These are phyloP conservation scores for Globisporangium cystogenes DNA, from an alignment of 352 stramenopile genomes.

Conservation along the genomic window DNA sequence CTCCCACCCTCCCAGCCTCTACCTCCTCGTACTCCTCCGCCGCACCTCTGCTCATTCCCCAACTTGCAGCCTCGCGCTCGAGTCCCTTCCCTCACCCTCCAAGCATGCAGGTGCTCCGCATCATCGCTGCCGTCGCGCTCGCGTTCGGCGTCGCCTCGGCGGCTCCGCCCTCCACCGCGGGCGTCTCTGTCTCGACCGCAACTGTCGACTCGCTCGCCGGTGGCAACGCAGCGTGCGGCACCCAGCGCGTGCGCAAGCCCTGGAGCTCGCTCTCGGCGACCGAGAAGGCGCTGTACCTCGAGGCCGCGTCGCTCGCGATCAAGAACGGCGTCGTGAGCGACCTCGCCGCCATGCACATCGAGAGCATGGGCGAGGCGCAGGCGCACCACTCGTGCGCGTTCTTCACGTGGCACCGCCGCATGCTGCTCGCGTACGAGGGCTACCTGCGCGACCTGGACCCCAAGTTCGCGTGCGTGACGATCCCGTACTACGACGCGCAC, in stretches of 20 bases:
- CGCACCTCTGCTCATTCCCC: not conserved
- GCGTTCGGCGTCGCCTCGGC: conserved; percentile 6
- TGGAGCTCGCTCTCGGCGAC: conserved; percentile 32
- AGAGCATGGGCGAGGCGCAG: conserved; percentile 40
- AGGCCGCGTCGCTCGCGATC: conserved; percentile 36
- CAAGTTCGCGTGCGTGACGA: conserved; percentile 56
- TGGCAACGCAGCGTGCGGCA: conserved; percentile 38
- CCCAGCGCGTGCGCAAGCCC: conserved; percentile 40
- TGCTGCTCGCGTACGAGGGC: conserved; percentile 58
- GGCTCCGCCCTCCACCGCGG: not conserved
- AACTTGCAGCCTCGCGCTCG: conserved; percentile 9
- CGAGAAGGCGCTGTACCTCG: conserved; percentile 53
- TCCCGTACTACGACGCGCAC: conserved; percentile 79
- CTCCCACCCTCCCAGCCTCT: not conserved
- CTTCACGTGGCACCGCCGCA: conserved; percentile 61
- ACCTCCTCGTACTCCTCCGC: not conserved
- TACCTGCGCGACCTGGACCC: conserved; percentile 50
- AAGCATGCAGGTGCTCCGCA: conserved; percentile 12
- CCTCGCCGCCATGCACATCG: conserved; percentile 40
- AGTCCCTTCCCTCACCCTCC: conserved; percentile 5
- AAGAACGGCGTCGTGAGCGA: conserved; percentile 36
- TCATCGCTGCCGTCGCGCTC: conserved; percentile 9
- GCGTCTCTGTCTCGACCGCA: conserved; percentile 8
- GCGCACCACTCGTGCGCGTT: conserved; percentile 53
- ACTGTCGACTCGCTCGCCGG: conserved; percentile 39